These are phyloP conservation scores for Thalassiosira sp. DNA, from an alignment of 352 stramenopile genomes.

Conservation along the genomic window DNA sequence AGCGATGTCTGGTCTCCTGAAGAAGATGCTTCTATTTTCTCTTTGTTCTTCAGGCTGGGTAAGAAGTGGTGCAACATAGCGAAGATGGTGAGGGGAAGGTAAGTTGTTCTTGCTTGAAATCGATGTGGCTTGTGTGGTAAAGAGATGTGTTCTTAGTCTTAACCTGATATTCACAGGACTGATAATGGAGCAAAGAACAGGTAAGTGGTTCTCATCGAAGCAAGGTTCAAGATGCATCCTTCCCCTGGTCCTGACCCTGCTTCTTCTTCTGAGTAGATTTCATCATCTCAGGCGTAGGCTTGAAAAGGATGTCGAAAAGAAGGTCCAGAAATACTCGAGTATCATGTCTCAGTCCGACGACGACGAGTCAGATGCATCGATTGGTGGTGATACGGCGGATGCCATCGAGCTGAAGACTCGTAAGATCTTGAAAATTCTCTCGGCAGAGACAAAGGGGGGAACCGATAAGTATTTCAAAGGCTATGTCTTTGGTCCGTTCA, in stretches of 20 bases:
- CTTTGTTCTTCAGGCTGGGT: conserved; percentile 29
- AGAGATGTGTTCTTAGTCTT: not conserved
- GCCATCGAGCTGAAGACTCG: conserved; percentile 26
- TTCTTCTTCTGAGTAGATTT: too few species aligned
- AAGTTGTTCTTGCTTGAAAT: too few species aligned
- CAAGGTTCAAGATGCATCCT: too few species aligned
- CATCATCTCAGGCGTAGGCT: conserved; percentile 49
- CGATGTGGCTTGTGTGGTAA: not conserved
- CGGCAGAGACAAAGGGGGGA: conserved; percentile 24
- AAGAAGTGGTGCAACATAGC: conserved; percentile 62
- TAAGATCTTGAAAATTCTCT: conserved; percentile 24
- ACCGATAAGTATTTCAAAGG: conserved; percentile 6
- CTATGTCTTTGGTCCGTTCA: conserved; percentile 44
- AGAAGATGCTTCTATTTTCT: conserved; percentile 56
- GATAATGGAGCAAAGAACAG: conserved; percentile 67
- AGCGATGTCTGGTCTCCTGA: conserved; percentile 88
- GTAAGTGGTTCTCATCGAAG: too few species aligned
- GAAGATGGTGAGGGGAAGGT: conserved; percentile 39
- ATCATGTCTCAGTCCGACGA: not conserved
- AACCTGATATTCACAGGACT: conserved; percentile 10
- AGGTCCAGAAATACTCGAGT: conserved; percentile 19
- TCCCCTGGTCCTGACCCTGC: too few species aligned
- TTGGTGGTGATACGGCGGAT: conserved; percentile 13
- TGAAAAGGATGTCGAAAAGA: conserved; percentile 37
- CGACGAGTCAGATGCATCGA: conserved; percentile 9